Conservation (phyloP, 768 basidiomycete species). For the Termitomyces eurrhizus region DNA sequence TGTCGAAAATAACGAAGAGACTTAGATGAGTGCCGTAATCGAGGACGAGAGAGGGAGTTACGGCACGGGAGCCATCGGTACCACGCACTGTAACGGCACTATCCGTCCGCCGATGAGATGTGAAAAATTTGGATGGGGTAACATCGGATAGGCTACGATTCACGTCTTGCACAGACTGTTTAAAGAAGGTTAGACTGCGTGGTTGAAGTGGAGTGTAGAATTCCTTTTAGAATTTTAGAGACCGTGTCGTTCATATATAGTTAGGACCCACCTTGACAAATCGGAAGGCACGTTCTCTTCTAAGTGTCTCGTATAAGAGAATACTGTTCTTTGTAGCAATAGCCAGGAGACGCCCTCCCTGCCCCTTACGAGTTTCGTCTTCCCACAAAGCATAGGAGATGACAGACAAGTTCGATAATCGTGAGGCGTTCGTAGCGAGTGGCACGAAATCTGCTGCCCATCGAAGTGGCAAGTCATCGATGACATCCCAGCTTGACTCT, state of each 20-base stretch:
- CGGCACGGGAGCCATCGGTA: slow-evolving; percentile 23
- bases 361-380: slow-evolving; percentile 44
- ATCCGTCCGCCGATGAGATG: slow-evolving; percentile 38
- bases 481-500: slow-evolving; percentile 66
- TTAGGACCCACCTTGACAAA: slow-evolving; percentile 62
- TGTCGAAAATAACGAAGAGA: slow-evolving; percentile 81
- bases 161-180: slow-evolving; percentile 59
- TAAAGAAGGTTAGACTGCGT: slow-evolving; percentile 64
- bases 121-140: slow-evolving; percentile 22
- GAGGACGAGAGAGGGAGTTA: slow-evolving; percentile 28
- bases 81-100: slow-evolving; percentile 36
- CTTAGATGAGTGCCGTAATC: slow-evolving; percentile 69
- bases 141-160: slow-evolving; percentile 40
- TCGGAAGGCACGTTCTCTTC: slow-evolving; percentile 77
- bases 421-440: slow-evolving; percentile 64
- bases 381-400: slow-evolving; percentile 67
- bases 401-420: slow-evolving; percentile 55
- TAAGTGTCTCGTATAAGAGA: slow-evolving; percentile 76
- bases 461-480: slow-evolving; percentile 68
- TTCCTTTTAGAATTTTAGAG: slow-evolving; percentile 46
- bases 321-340: slow-evolving; percentile 74
- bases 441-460: slow-evolving; percentile 90
- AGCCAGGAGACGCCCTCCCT: slow-evolving; percentile 58
- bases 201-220: slow-evolving; percentile 77
- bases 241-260: not conserved